Evolutionary conservation across 805 yeast genomes (phyloP), one percentile per base, ranked within the genome.

Genomic region (Metschnikowia corniflorae): DNA sequence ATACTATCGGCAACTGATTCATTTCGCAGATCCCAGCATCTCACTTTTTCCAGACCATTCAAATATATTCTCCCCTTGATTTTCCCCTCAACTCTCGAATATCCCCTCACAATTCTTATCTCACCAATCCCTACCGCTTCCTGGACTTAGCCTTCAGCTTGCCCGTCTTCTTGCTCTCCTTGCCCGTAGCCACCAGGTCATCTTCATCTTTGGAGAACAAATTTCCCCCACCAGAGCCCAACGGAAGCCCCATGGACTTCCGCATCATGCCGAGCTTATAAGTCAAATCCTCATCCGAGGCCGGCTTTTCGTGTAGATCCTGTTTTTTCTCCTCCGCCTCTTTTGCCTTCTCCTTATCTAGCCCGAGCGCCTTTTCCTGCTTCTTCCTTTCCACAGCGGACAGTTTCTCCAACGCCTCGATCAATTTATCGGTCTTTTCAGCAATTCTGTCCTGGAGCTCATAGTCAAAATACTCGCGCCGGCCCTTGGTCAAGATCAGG

Each of bases 351-450:
- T 43, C 40, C 26, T 50, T 47, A 21, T 42, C 53, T 49, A 25
- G 17, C 2, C 47, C 45, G 29, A 49, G 46, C 25, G 47, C 48
- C 38, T 56, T 43, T 23, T 54, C 57, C 25, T 37, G 41, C 41
- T 54, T 59, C 51, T 81, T 83, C 33, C 93, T 65, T 51, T 75
- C 80, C 3, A 77, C 61, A 0, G 94, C 96, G 26, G 86, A 74
- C 40, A 68, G 70, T 58, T 76, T 84, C 56, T 91, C 97, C 17
- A 84, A 57, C 7, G 57, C 60, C 4, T 64, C 75, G 27, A 91
- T 78, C 23, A 72, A 54, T 38, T 66, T 61, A 34, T 68, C 81
- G 0, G 95, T 86, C 33, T 68, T 68, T 17, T 77, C 82, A 49
- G 63, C 86, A 6, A 89, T 53, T 33, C 63, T 41, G 40, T 72